Conservation (phyloP, 129 eudicot genomes). For the Mikania micrantha region DNA sequence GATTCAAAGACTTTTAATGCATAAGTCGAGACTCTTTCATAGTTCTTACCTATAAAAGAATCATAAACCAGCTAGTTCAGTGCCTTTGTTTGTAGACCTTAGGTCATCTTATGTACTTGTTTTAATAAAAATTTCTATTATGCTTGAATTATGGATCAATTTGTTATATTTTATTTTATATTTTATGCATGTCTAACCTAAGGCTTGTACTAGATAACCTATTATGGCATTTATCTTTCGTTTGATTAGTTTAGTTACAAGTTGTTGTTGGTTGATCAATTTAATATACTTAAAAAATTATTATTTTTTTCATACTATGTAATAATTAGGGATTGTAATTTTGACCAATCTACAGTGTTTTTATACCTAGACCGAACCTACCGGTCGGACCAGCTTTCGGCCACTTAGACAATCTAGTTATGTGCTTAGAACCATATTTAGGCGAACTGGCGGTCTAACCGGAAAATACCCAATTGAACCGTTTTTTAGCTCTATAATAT, state of each 20-base stretch:
- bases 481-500: no score
- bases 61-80: slow-evolving; percentile 22
- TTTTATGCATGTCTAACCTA: slow-evolving; percentile 11
- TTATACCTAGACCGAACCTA: no score
- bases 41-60: slow-evolving; percentile 32
- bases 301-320: no score
- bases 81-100: slow-evolving; percentile 29
- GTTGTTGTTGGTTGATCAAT: slow-evolving; percentile 10
- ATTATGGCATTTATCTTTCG: slow-evolving; percentile 33
- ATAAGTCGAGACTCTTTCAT: slow-evolving; percentile 37
- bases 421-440: no score
- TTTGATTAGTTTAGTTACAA: slow-evolving; percentile 28
- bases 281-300: no score
- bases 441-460: no score
- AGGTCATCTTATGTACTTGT: slow-evolving; percentile 36
- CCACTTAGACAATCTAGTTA: no score
- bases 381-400: no score
- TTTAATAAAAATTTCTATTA: background rate
- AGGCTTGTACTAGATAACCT: slow-evolving; percentile 46
- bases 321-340: no score
- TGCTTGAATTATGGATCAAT: slow-evolving; percentile 28
- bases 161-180: slow-evolving; percentile 10
- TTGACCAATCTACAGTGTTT: no score
- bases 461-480: no score
- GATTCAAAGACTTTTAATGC: slow-evolving; percentile 31